Percentiles rank a stretch among this genome's conserved stretches.
These are phyloP conservation scores for Pleoardoris graminearum DNA, from an alignment of 2,329 filamentous ascomycete species.

Conservation along the genomic window DNA sequence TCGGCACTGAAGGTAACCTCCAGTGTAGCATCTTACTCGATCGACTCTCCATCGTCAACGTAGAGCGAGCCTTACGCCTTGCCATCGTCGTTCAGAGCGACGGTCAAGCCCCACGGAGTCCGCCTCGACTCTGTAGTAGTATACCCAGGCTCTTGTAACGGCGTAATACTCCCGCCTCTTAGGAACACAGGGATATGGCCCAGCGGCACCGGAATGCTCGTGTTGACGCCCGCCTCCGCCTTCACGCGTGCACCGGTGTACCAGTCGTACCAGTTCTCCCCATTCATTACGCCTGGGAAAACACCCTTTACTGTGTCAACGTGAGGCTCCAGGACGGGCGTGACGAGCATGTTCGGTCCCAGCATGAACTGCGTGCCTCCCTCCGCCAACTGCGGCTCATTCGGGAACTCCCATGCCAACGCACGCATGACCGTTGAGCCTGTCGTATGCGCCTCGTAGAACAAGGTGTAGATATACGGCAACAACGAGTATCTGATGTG, in stretches of 20 bases:
- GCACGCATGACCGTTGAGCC: conserved; percentile 74
- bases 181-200: conserved; percentile 73
- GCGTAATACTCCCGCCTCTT: conserved; percentile 68
- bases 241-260: conserved; percentile 66
- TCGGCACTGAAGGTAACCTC: conserved; percentile 57
- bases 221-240: conserved; percentile 58
- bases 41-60: conserved; percentile 73
- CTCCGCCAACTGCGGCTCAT: conserved; percentile 68
- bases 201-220: conserved; percentile 63
- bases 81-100: conserved; percentile 61
- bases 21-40: conserved; percentile 60
- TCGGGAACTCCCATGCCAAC: conserved; percentile 73
- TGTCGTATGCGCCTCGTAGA: conserved; percentile 66
- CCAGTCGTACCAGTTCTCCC: conserved; percentile 76
- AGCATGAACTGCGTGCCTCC: conserved; percentile 74
- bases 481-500: conserved; percentile 70
- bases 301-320: conserved; percentile 66
- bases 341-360: conserved; percentile 66
- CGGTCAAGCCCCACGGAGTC: conserved; percentile 69
- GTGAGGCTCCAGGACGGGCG: conserved; percentile 67
- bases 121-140: conserved; percentile 66
- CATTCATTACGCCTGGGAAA: conserved; percentile 67
- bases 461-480: conserved; percentile 76
- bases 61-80: conserved; percentile 66
- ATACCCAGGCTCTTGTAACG: conserved; percentile 68